Evolutionary conservation across 1,284 basidiomycete species (phyloP).

Genomic region (Exobasidium rhododendri): DNA sequence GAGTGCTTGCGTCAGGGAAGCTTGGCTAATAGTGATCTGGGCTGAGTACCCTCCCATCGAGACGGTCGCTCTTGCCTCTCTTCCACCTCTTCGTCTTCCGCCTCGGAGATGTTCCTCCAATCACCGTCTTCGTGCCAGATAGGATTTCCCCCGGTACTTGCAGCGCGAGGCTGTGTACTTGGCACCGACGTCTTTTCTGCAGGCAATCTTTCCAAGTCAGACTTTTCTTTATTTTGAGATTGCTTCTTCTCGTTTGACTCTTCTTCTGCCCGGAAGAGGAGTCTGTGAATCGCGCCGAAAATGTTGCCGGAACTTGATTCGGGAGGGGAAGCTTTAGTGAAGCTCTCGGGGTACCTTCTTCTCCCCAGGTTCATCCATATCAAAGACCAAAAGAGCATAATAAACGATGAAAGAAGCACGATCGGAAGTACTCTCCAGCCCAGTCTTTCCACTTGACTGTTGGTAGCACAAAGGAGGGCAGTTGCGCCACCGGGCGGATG

Average conservation of each 20-base stretch:
- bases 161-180: too few relatives aligned
- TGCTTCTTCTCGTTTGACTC: too few relatives aligned
- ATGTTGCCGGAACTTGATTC: background rate
- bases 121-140: constrained; percentile 5
- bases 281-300: background rate
- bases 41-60: background rate
- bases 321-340: background rate
- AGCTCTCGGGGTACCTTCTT: constrained; percentile 6
- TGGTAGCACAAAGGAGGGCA: constrained; percentile 28
- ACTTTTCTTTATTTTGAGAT: too few relatives aligned
- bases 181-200: too few relatives aligned
- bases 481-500: constrained; percentile 38
- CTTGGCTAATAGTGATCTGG: background rate
- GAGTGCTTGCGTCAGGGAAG: background rate
- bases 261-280: too few relatives aligned
- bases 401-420: constrained; percentile 25
- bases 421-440: constrained; percentile 34
- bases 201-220: too few relatives aligned
- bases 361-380: constrained; percentile 37
- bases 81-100: background rate
- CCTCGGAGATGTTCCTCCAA: background rate
- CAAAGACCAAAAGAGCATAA: constrained; percentile 35
- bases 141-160: background rate
- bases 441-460: constrained; percentile 24
- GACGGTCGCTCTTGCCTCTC: background rate